These are phyloP conservation scores for Trichoderma asperelloides DNA, from an alignment of 495 filamentous ascomycete species.

Conservation along the genomic window DNA sequence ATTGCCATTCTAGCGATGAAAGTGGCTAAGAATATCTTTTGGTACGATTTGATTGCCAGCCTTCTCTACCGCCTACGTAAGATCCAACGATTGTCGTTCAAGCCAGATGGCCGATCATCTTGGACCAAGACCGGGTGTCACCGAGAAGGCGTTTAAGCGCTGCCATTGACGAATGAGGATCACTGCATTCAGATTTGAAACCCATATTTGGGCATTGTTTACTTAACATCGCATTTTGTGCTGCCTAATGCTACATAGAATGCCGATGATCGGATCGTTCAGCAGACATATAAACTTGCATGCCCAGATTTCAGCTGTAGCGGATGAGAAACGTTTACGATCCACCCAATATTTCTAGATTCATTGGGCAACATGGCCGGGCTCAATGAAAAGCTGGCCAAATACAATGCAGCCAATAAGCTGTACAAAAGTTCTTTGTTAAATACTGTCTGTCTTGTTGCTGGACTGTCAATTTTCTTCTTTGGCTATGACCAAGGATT, in stretches of 20 bases:
- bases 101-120: background rate
- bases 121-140: background rate
- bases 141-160: slow-evolving; percentile 3
- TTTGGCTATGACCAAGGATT: slow-evolving; percentile 57
- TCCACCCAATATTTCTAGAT: background rate
- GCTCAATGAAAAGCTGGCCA: background rate
- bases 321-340: background rate
- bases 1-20: background rate
- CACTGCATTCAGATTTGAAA: background rate
- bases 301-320: background rate
- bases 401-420: slow-evolving; percentile 6
- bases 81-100: background rate
- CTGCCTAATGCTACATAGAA: background rate
- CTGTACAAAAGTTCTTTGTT: background rate
- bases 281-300: background rate
- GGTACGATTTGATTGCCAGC: background rate
- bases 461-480: slow-evolving; percentile 22
- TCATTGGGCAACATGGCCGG: background rate
- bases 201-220: background rate
- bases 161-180: background rate
- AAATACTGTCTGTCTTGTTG: slow-evolving; percentile 12
- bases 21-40: too few species aligned
- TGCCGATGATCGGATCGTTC: background rate
- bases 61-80: background rate
- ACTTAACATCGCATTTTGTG: background rate